phyloP scores from a whole-genome alignment of 495 filamentous ascomycete species.

The Trichocladium antarcticum region DNA sequence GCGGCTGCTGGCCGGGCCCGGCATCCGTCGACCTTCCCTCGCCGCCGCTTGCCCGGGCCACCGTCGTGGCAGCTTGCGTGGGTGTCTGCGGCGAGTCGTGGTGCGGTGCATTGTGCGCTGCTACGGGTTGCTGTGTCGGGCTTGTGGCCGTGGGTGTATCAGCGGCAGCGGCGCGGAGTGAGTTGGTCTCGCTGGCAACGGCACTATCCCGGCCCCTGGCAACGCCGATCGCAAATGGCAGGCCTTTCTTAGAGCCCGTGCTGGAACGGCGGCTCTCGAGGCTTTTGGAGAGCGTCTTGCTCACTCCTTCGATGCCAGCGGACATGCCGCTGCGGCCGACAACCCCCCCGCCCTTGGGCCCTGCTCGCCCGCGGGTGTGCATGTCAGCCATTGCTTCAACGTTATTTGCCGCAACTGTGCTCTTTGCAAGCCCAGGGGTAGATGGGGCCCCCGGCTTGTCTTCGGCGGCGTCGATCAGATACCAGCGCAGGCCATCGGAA shows the following conservation, averaged over 20 bases:
- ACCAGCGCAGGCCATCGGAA: slow-evolving; percentile 92
- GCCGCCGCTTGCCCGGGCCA: background rate
- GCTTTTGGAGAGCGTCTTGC: slow-evolving; percentile 70
- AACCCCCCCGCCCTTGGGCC: slow-evolving; percentile 39
- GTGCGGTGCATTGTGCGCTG: background rate
- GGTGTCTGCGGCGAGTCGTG: slow-evolving; percentile 3
- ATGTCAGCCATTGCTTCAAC: slow-evolving; percentile 62
- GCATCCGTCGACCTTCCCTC: background rate
- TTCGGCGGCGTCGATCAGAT: slow-evolving; percentile 82
- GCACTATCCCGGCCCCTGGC: slow-evolving; percentile 33
- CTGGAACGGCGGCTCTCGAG: slow-evolving; percentile 85
- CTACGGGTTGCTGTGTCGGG: slow-evolving; percentile 23
- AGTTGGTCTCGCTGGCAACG: slow-evolving; percentile 42
- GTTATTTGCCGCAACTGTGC: slow-evolving; percentile 77
- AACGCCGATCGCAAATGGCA: slow-evolving; percentile 34
- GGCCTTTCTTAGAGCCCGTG: slow-evolving; percentile 61
- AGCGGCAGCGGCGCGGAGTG: slow-evolving; percentile 30
- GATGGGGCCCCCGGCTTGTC: slow-evolving; percentile 91
- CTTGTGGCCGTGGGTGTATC: slow-evolving; percentile 30
- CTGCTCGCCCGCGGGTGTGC: slow-evolving; percentile 42
- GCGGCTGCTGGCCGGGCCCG: slow-evolving; percentile 7
- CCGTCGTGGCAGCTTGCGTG: background rate
- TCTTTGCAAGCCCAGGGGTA: slow-evolving; percentile 78
- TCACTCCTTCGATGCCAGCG: slow-evolving; percentile 54
- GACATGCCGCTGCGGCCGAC: slow-evolving; percentile 26